These are phyloP conservation scores for Amanita rubescens DNA, from an alignment of 768 basidiomycete genomes.

Conservation along the genomic window DNA sequence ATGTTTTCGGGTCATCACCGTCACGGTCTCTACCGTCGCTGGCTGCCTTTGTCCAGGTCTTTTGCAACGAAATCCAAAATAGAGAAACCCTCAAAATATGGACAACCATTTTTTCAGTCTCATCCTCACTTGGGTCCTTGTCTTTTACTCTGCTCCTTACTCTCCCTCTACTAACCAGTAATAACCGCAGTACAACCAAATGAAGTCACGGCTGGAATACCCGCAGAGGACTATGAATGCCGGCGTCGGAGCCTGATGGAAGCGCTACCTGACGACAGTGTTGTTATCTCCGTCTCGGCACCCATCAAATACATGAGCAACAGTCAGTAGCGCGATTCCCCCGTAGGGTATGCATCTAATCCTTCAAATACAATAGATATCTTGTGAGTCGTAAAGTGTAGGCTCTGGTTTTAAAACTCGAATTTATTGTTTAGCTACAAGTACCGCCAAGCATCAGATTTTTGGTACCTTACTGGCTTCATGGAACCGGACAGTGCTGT, in stretches of 20 bases:
- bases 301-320: constrained; percentile 81
- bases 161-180: background rate
- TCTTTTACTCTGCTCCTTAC: constrained; percentile 5
- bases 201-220: constrained; percentile 82
- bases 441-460: constrained; percentile 86
- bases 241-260: constrained; percentile 68
- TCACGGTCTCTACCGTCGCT: background rate
- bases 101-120: constrained; percentile 70
- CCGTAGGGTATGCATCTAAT: constrained; percentile 7
- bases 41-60: background rate
- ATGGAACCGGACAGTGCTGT: constrained; percentile 89
- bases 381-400: constrained; percentile 40
- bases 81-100: constrained; percentile 66
- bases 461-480: constrained; percentile 96
- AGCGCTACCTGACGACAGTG: constrained; percentile 57
- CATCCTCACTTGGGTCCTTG: constrained; percentile 74
- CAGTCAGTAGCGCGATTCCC: constrained; percentile 39
- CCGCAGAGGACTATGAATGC: constrained; percentile 66
- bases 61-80: constrained; percentile 9
- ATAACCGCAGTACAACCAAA: constrained; percentile 43
- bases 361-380: constrained; percentile 45
- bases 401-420: constrained; percentile 3
- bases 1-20: background rate
- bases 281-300: constrained; percentile 73
- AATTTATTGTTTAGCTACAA: constrained; percentile 61